Base-by-base conservation (phyloP, 208 protist genomes). In the Wallacemonas sp. region DNA sequence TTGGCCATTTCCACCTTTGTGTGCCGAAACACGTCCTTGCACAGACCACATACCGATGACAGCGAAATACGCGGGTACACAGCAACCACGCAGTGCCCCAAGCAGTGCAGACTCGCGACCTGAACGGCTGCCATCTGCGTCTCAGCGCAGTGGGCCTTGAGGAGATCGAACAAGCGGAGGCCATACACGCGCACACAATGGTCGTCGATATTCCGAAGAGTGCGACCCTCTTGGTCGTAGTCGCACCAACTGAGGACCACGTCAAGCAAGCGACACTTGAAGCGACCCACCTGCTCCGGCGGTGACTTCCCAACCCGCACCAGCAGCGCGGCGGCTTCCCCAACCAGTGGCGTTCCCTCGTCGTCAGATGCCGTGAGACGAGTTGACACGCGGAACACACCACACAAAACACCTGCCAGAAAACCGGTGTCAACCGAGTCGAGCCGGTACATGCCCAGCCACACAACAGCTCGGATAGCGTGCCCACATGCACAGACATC, bases 171-270 rank as follows among this genome's bases (percentile, higher is more conserved):
- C 12, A 94, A 75, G 21, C 50, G 13, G 26, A 55, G 53, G 22
- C 46, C 44, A 44, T 42, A 21, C 1, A 46, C 62, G 61, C 71
- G 41, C 12, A 36, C 63, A 3, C 24, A 52, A 38, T 53, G 34
- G 38, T 87, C 79, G 50, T 95, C 89, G 2, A 93, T 54, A 64
- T 90, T 87, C 30, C 81, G 76, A 63, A 95, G 71, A 26, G 89
- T 95, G 3, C 71, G 76, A 1, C 57, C 71, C 2, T 88, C 78
- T 19, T 65, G 53, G 58, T 95, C 89, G 71, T 95, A 89, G 64
- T 95, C 89, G 27, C 75, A 91, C 39, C 58, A 70, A 2, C 76
- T 69, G n/a, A 95, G 77, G 19, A 95, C 41, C n/a, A 95, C 71
- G 46, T 95, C 86, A 10, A 95, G 71, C 33, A 90, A 15, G 10